A percentile compares a stretch with the other conserved stretches of the same genome.
phyloP scores from a whole-genome alignment of 208 protist genomes.

The Entamoeba nuttalli region DNA sequence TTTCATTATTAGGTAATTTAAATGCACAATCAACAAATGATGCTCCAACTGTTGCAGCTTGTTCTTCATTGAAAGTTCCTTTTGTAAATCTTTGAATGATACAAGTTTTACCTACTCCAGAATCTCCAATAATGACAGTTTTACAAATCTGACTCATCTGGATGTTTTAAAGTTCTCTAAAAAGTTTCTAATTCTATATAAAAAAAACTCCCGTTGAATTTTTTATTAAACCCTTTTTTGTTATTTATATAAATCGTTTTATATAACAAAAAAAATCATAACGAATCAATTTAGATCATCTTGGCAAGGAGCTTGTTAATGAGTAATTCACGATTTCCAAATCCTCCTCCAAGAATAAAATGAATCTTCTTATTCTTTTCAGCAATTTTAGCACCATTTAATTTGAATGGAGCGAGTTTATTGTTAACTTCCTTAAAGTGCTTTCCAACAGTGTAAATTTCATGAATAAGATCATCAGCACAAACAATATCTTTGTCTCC shows the following conservation, averaged over 20 bases:
- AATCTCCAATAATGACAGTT: not conserved
- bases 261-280: too few species aligned
- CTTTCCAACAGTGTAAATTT: conserved; percentile 92
- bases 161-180: not conserved
- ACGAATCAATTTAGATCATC: conserved; percentile 73
- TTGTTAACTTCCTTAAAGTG: conserved; percentile 88
- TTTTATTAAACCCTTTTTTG: too few species aligned
- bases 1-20: not conserved
- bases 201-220: not conserved
- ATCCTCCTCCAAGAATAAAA: conserved; percentile 95
- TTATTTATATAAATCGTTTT: conserved; percentile 6
- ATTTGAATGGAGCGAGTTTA: conserved; percentile 91
- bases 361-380: conserved; percentile 71
- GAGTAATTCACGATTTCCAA: conserved; percentile 90
- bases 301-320: conserved; percentile 87
- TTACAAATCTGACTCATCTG: not conserved
- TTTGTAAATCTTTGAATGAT: not conserved
- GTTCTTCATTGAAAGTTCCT: not conserved
- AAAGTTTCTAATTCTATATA: not conserved
- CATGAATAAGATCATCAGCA: conserved; percentile 96
- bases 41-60: not conserved
- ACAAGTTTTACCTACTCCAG: not conserved
- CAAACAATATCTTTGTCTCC: conserved; percentile 81
- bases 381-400: conserved; percentile 70
- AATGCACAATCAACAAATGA: not conserved